phyloP scores from a whole-genome alignment of 2,329 filamentous ascomycete genomes.

The Phyllosticta paracitricarpa region DNA sequence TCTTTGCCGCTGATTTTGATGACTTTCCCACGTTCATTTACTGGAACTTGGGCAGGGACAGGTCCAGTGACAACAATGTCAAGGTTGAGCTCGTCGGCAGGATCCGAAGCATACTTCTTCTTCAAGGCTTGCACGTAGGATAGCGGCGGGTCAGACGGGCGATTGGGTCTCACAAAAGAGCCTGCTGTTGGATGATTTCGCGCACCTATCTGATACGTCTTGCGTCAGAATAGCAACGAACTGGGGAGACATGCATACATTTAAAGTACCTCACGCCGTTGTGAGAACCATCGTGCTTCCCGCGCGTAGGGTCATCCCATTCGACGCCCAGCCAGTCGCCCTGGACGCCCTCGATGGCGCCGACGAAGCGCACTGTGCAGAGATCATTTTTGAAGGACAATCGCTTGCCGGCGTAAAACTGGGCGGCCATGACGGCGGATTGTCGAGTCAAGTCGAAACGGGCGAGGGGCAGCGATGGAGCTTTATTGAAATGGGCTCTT shows the following conservation, averaged over 20 bases:
- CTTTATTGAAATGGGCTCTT: background rate
- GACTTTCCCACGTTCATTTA: conserved; percentile 29
- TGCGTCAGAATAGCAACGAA: background rate
- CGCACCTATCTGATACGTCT: conserved; percentile 42
- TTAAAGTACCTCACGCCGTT: conserved; percentile 71
- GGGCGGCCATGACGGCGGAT: conserved; percentile 1
- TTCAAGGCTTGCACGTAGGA: conserved; percentile 72
- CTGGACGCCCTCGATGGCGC: conserved; percentile 62
- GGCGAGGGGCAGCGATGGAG: background rate
- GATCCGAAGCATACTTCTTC: conserved; percentile 69
- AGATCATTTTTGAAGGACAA: conserved; percentile 66
- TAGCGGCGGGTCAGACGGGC: conserved; percentile 55
- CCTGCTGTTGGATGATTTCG: conserved; percentile 59
- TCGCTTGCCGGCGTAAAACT: conserved; percentile 56
- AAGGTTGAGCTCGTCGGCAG: background rate
- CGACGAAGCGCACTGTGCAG: conserved; percentile 80
- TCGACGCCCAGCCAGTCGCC: conserved; percentile 89
- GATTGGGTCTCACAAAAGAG: conserved; percentile 75
- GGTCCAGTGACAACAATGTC: conserved; percentile 3
- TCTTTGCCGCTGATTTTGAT: conserved; percentile 72
- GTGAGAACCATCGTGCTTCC: conserved; percentile 84
- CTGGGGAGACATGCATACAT: conserved; percentile 43
- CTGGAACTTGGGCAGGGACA: conserved; percentile 17
- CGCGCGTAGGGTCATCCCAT: conserved; percentile 81
- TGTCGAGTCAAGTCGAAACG: background rate